Evolutionary conservation across 805 yeast genomes (phyloP).

Genomic region (Kazachstania viticola): DNA sequence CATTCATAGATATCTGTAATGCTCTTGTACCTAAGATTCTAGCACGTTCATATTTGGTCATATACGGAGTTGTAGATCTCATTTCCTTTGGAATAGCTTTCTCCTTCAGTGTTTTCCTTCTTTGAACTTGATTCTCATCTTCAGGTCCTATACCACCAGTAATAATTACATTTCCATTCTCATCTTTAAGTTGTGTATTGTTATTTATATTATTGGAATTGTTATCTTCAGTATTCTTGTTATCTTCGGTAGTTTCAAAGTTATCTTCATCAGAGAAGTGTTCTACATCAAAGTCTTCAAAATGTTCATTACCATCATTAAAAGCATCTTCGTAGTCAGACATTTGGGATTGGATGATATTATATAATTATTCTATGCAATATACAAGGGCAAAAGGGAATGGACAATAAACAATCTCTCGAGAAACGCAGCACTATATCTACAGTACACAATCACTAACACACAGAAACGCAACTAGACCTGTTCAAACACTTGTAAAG

Average conservation of each 20-base stretch:
- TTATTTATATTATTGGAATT: conserved; percentile 25
- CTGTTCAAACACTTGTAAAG: too few species aligned
- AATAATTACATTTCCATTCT: conserved; percentile 62
- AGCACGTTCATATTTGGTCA: conserved; percentile 98
- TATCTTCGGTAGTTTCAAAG: conserved; percentile 22
- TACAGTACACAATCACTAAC: too few species aligned
- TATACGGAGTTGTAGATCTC: conserved; percentile 93
- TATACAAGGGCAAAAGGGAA: too few species aligned
- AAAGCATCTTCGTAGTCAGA: conserved; percentile 49
- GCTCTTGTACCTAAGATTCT: conserved; percentile 97
- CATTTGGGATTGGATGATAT: too few species aligned
- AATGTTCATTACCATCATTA: conserved; percentile 59
- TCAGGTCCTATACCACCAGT: conserved; percentile 59
- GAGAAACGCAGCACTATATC: too few species aligned
- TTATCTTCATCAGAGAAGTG: conserved; percentile 69
- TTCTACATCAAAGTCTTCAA: conserved; percentile 76
- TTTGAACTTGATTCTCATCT: conserved; percentile 36
- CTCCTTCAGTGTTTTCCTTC: conserved; percentile 58
- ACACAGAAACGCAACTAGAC: too few species aligned
- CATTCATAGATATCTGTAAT: conserved; percentile 92
- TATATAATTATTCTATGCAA: too few species aligned
- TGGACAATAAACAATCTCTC: too few species aligned
- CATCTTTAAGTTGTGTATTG: conserved; percentile 31
- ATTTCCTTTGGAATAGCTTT: conserved; percentile 82
- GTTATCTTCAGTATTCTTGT: conserved; percentile 22